Percentiles rank a stretch among this genome's conserved stretches.
Evolutionary conservation across 805 yeast species (phyloP).

Genomic region (Diddensiella santjacobensis): DNA sequence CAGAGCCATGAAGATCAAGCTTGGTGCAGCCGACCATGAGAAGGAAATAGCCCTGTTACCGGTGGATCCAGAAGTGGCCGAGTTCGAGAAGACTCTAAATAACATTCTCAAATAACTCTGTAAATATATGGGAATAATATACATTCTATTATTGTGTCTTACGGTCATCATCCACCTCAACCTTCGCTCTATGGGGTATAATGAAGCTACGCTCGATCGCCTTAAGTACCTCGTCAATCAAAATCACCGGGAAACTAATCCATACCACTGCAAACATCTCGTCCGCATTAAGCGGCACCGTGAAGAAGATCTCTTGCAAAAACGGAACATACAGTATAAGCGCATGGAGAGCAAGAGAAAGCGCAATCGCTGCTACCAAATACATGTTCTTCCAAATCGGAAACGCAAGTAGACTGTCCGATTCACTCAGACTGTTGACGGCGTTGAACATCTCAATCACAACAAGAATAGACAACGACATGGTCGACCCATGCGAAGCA

Average conservation of each 20-base stretch:
- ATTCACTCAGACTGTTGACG: conserved; percentile 38
- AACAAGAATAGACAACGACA: conserved; percentile 39
- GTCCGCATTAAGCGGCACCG: conserved; percentile 31
- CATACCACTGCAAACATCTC: conserved; percentile 39
- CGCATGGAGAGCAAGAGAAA: conserved; percentile 36
- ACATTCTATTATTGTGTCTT: neutral
- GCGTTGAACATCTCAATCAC: conserved; percentile 43
- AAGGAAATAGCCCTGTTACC: conserved; percentile 17
- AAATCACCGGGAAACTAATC: conserved; percentile 37
- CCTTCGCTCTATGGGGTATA: conserved; percentile 1
- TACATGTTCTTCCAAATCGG: conserved; percentile 40
- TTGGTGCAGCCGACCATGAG: conserved; percentile 60
- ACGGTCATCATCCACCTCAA: neutral
- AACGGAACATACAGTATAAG: conserved; percentile 37
- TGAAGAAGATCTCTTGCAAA: conserved; percentile 34
- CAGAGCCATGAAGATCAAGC: conserved; percentile 52
- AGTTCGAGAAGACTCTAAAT: conserved; percentile 16
- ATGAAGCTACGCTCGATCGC: conserved; percentile 30
- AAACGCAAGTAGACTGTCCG: conserved; percentile 37
- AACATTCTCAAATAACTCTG: conserved; percentile 14
- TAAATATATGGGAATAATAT: neutral
- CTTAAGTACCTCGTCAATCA: conserved; percentile 39
- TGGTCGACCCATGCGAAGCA: conserved; percentile 36
- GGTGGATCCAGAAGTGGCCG: conserved; percentile 21
- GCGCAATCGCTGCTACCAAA: conserved; percentile 36